Evolutionary conservation across 148 eudicot genomes (phyloP).

Genomic region (Hydrangea macrophylla): DNA sequence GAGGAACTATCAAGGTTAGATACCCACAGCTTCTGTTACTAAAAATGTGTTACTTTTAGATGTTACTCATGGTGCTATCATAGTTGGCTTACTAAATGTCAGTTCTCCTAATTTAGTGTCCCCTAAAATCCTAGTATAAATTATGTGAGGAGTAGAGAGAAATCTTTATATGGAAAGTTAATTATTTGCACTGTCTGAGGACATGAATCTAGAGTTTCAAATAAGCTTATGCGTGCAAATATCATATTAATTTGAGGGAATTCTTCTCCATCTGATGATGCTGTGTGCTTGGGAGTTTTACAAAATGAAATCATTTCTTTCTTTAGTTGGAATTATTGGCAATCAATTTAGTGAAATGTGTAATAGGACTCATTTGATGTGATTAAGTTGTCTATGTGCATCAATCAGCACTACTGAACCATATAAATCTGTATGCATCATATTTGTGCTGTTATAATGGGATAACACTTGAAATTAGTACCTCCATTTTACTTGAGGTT

Average conservation of each 20-base stretch:
- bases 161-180: too few relatives aligned
- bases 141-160: too few relatives aligned
- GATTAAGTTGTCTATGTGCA: too few relatives aligned
- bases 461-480: too few relatives aligned
- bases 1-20: conserved; percentile 94
- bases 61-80: background rate
- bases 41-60: too few relatives aligned
- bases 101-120: too few relatives aligned
- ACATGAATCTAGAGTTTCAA: background rate
- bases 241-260: background rate
- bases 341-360: too few relatives aligned
- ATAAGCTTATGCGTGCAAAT: background rate
- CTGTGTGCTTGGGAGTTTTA: background rate
- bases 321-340: background rate
- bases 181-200: background rate
- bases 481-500: too few relatives aligned
- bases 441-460: too few relatives aligned
- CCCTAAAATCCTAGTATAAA: too few relatives aligned
- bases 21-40: background rate
- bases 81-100: background rate
- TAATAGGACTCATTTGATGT: background rate
- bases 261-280: background rate
- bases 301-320: background rate
- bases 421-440: too few relatives aligned
- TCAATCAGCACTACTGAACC: too few relatives aligned